Base-by-base conservation (phyloP, 169 alveolate genomes). In the Cryptosporidium ryanae region DNA sequence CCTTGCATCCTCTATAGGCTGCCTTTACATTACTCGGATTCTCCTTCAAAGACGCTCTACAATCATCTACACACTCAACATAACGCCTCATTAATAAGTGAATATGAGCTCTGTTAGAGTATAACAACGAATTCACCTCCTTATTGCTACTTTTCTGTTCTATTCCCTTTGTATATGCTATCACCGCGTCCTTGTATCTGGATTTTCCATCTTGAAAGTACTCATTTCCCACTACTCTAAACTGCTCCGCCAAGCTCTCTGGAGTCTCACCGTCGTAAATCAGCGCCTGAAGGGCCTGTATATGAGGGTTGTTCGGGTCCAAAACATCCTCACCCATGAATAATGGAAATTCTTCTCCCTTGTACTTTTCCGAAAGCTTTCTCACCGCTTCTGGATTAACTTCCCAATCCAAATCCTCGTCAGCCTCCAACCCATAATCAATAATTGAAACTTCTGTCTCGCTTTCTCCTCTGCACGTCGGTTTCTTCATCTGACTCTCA, bases 261-360 rank as follows among this genome's bases (percentile, higher is more conserved):
- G 90, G 89, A 48, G 91, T 87, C 55, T 87, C 91, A 61, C 65
- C 90, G 32, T 87, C 91, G 65, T 87, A 87, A 43, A 68, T 70
- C 55, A 87, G 63, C n/a, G 84, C 84, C 81, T 87, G 91, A 17
- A 87, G 49, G n/a, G 91, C 91, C n/a, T 65, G 81, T 17, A 87
- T 59, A 31, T 87, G 91, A 29, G 90, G 90, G 23, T 64, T 83
- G 18, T 63, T 68, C 12, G 68, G 54, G 29, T 87, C 84, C 34
- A 59, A 21, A 15, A 76, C 90, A 64, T 65, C 82, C 10, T 87
- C 91, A 17, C 82, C 90, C 91, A 87, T 87, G 54, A 87, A 87
- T 34, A 87, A 76, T 2, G 91, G 91, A 52, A 64, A 65, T 8
- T 87, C 84, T 43, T 61, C 91, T 17, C 84, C 65, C 52, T 64